A percentile compares a stretch with the other conserved stretches of the same genome.
These are phyloP conservation scores for Heracleum sosnowskyi DNA, from an alignment of 129 eudicot species.

Conservation along the genomic window DNA sequence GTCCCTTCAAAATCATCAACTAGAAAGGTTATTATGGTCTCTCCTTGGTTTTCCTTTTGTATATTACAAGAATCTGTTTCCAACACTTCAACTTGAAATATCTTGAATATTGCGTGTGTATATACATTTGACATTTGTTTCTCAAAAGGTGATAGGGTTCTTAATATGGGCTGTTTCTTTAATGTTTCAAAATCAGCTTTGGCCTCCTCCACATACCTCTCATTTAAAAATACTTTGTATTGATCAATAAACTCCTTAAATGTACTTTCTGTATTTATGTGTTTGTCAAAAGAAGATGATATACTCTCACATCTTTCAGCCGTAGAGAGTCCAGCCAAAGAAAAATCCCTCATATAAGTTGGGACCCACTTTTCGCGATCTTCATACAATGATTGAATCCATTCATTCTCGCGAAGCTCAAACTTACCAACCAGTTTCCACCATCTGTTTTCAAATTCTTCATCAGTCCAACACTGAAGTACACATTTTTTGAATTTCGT, in stretches of 20 bases:
- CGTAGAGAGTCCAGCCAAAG: constrained; percentile 27
- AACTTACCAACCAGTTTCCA: constrained; percentile 22
- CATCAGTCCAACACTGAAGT: constrained; percentile 13
- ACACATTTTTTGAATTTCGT: constrained; percentile 20
- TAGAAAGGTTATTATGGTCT: constrained; percentile 2
- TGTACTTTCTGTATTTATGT: constrained; percentile 14
- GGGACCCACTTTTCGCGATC: constrained; percentile 30
- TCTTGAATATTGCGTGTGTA: constrained; percentile 21
- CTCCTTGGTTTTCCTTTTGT: constrained; percentile 17
- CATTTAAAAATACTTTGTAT: constrained; percentile 22
- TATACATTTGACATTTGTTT: constrained; percentile 27
- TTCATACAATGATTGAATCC: constrained; percentile 23
- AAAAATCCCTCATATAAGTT: constrained; percentile 17
- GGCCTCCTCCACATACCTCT: constrained; percentile 24
- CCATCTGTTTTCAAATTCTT: constrained; percentile 27
- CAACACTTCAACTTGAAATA: constrained; percentile 31
- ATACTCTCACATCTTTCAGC: constrained; percentile 20
- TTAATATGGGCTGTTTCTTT: constrained; percentile 7
- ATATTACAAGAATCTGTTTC: constrained; percentile 19
- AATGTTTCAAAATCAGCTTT: constrained; percentile 23
- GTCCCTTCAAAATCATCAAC: constrained; percentile 22
- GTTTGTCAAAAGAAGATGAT: constrained; percentile 20
- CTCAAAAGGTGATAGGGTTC: constrained; percentile 26
- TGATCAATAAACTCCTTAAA: constrained; percentile 20
- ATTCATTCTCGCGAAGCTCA: constrained; percentile 19